phyloP scores from a whole-genome alignment of 1,284 basidiomycete species.

The Vanrija humicola region DNA sequence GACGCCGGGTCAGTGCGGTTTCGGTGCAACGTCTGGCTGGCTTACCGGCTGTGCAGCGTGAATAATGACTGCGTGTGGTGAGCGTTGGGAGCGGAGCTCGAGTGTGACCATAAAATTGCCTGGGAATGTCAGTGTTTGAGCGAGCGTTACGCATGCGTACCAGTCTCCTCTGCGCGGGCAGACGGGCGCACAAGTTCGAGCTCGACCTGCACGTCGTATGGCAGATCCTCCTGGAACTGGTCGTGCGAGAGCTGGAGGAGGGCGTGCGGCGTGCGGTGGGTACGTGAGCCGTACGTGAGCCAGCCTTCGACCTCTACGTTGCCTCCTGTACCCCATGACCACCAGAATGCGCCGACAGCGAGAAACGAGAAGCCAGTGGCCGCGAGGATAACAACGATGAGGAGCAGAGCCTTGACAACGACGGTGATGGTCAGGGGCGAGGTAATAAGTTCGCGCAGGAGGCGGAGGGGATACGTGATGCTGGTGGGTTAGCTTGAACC shows the following conservation, averaged over 20 bases:
- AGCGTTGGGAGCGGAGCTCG: conserved; percentile 32
- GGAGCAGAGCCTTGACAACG: conserved; percentile 35
- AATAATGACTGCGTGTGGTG: conserved; percentile 26
- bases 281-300: conserved; percentile 38
- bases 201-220: conserved; percentile 48
- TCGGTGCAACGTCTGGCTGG: background rate
- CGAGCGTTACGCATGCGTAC: conserved; percentile 17
- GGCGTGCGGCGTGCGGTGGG: conserved; percentile 41
- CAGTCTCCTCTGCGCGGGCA: conserved; percentile 29
- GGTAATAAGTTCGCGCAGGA: conserved; percentile 35
- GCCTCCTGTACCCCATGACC: conserved; percentile 45
- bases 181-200: conserved; percentile 46
- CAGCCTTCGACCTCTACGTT: conserved; percentile 47
- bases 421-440: conserved; percentile 45
- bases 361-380: conserved; percentile 40
- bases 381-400: conserved; percentile 31
- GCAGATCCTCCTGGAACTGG: conserved; percentile 43
- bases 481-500: conserved; percentile 14
- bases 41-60: conserved; percentile 43
- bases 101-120: conserved; percentile 50
- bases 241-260: conserved; percentile 31
- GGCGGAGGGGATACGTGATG: conserved; percentile 33
- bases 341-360: conserved; percentile 48
- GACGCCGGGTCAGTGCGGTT: background rate
- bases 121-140: conserved; percentile 7